Conservation (phyloP, 192 early-diverging fungal species). For the Coemansia sp. region DNA sequence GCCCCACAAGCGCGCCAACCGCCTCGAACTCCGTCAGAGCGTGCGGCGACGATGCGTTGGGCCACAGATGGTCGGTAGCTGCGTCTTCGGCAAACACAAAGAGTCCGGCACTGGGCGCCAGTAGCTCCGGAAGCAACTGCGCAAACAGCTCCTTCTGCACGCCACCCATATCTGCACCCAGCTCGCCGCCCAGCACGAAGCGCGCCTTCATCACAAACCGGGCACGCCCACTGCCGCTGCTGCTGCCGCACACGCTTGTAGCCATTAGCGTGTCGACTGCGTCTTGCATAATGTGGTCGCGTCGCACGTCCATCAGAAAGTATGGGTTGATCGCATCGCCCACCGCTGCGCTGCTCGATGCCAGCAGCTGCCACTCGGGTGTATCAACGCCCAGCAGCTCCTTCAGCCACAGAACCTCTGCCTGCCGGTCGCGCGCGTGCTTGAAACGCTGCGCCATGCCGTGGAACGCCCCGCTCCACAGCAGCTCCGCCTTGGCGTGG, state of each 20-base stretch:
- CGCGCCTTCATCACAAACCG: slow-evolving; percentile 60
- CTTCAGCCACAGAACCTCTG: slow-evolving; percentile 32
- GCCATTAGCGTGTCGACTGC: slow-evolving; percentile 56
- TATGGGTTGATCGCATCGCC: slow-evolving; percentile 57
- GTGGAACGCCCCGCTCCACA: slow-evolving; percentile 23
- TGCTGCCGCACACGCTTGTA: neutral
- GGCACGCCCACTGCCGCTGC: slow-evolving; percentile 3
- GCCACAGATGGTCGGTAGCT: slow-evolving; percentile 66
- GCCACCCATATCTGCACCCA: slow-evolving; percentile 94
- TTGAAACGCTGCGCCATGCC: slow-evolving; percentile 37
- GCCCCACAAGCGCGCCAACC: slow-evolving; percentile 85
- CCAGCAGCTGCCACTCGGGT: slow-evolving; percentile 42
- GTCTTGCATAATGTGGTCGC: slow-evolving; percentile 72
- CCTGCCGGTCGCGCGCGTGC: slow-evolving; percentile 40
- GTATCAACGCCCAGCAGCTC: slow-evolving; percentile 40
- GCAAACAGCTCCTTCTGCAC: slow-evolving; percentile 97
- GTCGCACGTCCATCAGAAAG: slow-evolving; percentile 74
- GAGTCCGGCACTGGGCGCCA: slow-evolving; percentile 74
- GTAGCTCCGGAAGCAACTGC: slow-evolving; percentile 67
- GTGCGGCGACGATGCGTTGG: slow-evolving; percentile 66
- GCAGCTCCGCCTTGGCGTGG: slow-evolving; percentile 19
- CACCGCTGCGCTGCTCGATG: slow-evolving; percentile 18
- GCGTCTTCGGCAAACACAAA: slow-evolving; percentile 56
- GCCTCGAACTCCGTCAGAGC: slow-evolving; percentile 68
- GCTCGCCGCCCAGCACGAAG: slow-evolving; percentile 87